Conservation (phyloP, 257 asterid genomes). For the Rubia yunnanensis region DNA sequence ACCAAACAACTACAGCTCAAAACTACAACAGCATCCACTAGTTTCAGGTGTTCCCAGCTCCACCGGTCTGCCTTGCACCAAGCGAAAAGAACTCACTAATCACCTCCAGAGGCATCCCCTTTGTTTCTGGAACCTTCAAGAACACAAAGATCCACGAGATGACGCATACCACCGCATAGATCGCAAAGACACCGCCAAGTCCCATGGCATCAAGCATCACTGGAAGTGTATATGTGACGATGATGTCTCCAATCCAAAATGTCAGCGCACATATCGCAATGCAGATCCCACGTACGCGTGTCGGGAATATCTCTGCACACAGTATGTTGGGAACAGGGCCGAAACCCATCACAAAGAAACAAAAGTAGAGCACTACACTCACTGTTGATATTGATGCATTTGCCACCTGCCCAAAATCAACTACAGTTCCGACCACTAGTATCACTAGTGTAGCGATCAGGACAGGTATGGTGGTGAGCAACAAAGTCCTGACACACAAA, state of each 20-base stretch:
- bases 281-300: conserved; percentile 54
- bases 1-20: background rate
- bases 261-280: conserved; percentile 48
- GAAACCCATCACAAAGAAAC: conserved; percentile 56
- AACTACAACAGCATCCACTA: no score
- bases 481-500: conserved; percentile 35
- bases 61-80: conserved; percentile 42
- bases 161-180: conserved; percentile 39
- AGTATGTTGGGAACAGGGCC: conserved; percentile 70
- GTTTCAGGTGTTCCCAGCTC: conserved; percentile 13
- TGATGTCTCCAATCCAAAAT: conserved; percentile 40
- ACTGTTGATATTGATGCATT: conserved; percentile 46
- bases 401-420: conserved; percentile 27
- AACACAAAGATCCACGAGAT: conserved; percentile 48
- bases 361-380: conserved; percentile 41
- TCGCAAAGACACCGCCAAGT: conserved; percentile 51
- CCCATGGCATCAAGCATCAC: conserved; percentile 44
- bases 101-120: conserved; percentile 81
- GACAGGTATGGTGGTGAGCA: conserved; percentile 52
- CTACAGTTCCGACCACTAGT: conserved; percentile 32
- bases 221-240: conserved; percentile 46
- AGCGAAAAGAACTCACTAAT: conserved; percentile 53
- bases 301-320: conserved; percentile 64
- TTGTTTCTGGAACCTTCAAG: conserved; percentile 68
- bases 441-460: conserved; percentile 33